Percentiles rank a stretch among this genome's conserved stretches.
These are phyloP conservation scores for Ogataea hybrid DNA, from an alignment of 1,139 yeast genomes.

Conservation along the genomic window DNA sequence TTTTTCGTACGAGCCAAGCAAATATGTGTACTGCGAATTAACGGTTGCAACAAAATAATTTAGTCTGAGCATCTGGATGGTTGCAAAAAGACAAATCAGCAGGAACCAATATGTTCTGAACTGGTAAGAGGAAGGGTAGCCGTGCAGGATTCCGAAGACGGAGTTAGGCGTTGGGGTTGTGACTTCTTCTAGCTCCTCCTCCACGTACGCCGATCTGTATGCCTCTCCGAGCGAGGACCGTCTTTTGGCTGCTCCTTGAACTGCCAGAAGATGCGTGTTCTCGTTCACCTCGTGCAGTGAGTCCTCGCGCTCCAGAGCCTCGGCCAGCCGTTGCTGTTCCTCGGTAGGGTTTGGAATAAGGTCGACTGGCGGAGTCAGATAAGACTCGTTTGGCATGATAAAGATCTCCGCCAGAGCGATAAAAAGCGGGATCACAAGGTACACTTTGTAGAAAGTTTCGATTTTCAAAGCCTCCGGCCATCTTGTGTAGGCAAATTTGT, in stretches of 20 bases:
- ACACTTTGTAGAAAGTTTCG: constrained; percentile 43
- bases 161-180: constrained; percentile 40
- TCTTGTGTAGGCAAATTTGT: constrained; percentile 43
- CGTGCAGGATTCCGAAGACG: constrained; percentile 60
- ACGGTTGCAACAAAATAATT: constrained; percentile 63
- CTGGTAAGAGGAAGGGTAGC: constrained; percentile 47
- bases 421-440: constrained; percentile 50
- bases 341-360: constrained; percentile 31
- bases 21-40: constrained; percentile 50
- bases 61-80: constrained; percentile 62
- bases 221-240: constrained; percentile 37
- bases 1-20: constrained; percentile 41
- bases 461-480: constrained; percentile 29
- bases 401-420: constrained; percentile 48
- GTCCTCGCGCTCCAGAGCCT: constrained; percentile 27
- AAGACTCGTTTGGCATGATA: constrained; percentile 53
- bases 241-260: constrained; percentile 21
- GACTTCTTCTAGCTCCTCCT: constrained; percentile 31
- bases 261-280: constrained; percentile 22
- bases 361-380: constrained; percentile 35
- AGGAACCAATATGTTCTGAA: constrained; percentile 53
- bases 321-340: constrained; percentile 26
- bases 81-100: constrained; percentile 53
- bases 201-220: constrained; percentile 33
- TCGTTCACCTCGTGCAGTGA: constrained; percentile 24